Base-by-base conservation (phyloP, 1,139 yeast genomes). In the Meyerozyma smithsonii region DNA sequence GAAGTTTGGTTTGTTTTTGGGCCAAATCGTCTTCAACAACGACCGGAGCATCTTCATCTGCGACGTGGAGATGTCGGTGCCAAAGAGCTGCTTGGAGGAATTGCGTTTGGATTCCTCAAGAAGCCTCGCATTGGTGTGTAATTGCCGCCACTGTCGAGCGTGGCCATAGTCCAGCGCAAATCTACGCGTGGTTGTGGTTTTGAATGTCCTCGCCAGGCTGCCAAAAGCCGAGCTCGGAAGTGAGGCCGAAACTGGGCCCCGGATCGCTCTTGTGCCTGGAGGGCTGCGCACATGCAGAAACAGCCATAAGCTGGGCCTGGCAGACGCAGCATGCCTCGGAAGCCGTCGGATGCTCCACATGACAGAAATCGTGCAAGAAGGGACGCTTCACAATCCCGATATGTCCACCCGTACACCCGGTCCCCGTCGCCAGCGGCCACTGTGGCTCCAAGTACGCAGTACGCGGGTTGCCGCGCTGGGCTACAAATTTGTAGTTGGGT, bases 1-100 rank as follows among this genome's bases (percentile, higher is more conserved):
- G 46, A 87, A 88, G 38, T 81, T 73, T 4, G 77, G 66, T 47
- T 86, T 83, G 49, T 81, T 72, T 50, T 79, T 77, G 19, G 99
- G 99, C 99, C 99, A 92, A 19, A 92, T 75, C 44, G 95, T 92
- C 33, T 79, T 69, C 48, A 85, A 54, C 37, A 90, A 62, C 39
- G 84, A 80, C 48, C 65, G 69, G 44, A 84, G 60, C 63, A 84
- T 84, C 43, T 72, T 75, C 48, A 77, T 54, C 55, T 84, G 84
- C 3, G 85, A 78, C 0, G 79, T 64, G 35, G 54, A 44, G 37
- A 53, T 50, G 37, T 52, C 42, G 15, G 56, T 44, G 10, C 60
- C 61, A 26, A 57, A 52, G 8, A 55, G 39, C 16, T 24, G 32
- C 11, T 39, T 36, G 33, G 45, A 39, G n/a, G 42, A 33, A 34